Base-by-base conservation (phyloP, 2,329 filamentous ascomycete genomes). In the Ophiostoma fasciatum region DNA sequence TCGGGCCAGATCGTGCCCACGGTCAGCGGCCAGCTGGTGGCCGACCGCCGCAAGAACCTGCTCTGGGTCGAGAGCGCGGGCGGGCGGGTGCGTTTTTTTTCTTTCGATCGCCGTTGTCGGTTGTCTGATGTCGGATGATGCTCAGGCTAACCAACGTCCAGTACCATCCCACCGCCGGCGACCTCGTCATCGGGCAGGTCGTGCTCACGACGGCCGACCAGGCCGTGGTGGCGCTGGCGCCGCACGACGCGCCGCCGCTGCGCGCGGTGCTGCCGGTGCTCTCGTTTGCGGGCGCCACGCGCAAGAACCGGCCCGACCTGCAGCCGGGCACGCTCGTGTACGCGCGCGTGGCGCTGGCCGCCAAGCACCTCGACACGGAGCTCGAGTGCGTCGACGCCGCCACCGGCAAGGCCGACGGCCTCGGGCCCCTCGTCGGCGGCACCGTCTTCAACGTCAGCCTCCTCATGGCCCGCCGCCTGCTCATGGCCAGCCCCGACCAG, bases 201-300 rank as follows among this genome's bases (percentile, higher is more conserved):
- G 74, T 82, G 50, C 81, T 78, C 54, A 78, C 75, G 37, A 70
- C 75, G 34, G 64, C 68, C 39, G 90, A 96, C 48, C 70, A 72
- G 53, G 94, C 82, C 66, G 77, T 81, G 56, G 85, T 85, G 55
- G 66, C 69, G 46, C 66, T 96, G 36, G 79, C 82, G 20, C 66
- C 74, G 37, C 69, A 75, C 51, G 69, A 70, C 4, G 51, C 66
- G 3, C 59, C 70, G 39, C 44, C 42, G 10, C 39, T 40, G 20
- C 56, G 57, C 33, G 84, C 82, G 1, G 63, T 82, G 14, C 74
- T 96, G 1, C 84, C 82, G 0, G 82, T 93, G 46, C 68, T 96
- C 15, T 74, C 85, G n/a, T 98, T 98, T 55, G 88, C 96, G 58
- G 76, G 77, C 44, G 90, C 85, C 14, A 84, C 80, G 30, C 90